Conservation (phyloP, 2,329 filamentous ascomycete species). For the Alternaria sp. region DNA sequence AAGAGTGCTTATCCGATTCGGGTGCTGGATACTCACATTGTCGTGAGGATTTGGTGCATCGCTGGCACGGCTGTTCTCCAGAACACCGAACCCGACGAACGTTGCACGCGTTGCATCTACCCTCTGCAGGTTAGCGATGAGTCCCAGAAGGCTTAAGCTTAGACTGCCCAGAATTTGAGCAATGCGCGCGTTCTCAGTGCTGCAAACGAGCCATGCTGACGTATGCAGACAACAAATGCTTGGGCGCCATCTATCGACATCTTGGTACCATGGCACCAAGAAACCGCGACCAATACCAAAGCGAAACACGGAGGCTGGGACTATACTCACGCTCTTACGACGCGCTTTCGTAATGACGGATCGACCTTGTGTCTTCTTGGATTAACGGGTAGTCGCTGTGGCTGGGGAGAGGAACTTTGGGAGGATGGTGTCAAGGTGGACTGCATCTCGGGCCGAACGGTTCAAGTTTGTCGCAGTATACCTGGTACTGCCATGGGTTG, state of each 20-base stretch:
- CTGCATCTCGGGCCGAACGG: conserved; percentile 22
- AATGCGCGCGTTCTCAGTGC: not conserved
- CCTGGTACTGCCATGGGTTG: conserved; percentile 12
- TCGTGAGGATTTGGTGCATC: conserved; percentile 27
- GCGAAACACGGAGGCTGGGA: not conserved
- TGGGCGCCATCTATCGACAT: not conserved
- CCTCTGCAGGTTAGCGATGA: conserved; percentile 11
- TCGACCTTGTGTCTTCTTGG: conserved; percentile 36
- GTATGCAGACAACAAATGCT: not conserved
- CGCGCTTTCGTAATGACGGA: conserved; percentile 33
- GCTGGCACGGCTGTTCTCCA: conserved; percentile 38
- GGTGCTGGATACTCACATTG: conserved; percentile 36
- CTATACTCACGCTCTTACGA: conserved; percentile 33
- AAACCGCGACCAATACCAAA: not conserved
- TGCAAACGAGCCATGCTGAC: conserved; percentile 5
- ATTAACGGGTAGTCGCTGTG: conserved; percentile 33
- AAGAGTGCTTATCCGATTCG: conserved; percentile 27
- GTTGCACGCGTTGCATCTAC: conserved; percentile 41
- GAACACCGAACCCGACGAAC: conserved; percentile 37
- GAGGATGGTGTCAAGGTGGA: conserved; percentile 16
- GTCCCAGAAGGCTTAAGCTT: not conserved
- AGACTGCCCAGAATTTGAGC: not conserved
- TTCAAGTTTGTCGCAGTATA: conserved; percentile 15
- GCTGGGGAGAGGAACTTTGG: conserved; percentile 21
- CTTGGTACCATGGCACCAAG: not conserved